A percentile compares a stretch with the other conserved stretches of the same genome.
These are phyloP conservation scores for Erigeron philadelphicus DNA, from an alignment of 140 eudicot species.

Conservation along the genomic window DNA sequence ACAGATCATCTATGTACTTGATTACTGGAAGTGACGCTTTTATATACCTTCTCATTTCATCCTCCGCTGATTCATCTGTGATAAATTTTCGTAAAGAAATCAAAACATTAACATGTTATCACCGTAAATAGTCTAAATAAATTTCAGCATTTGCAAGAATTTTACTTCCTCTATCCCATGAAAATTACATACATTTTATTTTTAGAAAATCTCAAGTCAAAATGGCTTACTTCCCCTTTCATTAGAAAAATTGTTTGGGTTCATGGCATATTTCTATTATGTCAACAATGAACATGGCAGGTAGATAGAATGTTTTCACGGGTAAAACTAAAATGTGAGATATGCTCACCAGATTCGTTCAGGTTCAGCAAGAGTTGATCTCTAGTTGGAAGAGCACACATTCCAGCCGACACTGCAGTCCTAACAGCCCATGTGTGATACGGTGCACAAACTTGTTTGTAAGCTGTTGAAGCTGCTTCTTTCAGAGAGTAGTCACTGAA, in stretches of 20 bases:
- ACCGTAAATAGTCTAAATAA: no score
- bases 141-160: no score
- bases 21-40: constrained; percentile 63
- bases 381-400: constrained; percentile 96
- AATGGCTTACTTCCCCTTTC: no score
- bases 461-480: constrained; percentile 94
- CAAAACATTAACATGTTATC: background rate
- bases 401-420: constrained; percentile 92
- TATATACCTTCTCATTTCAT: constrained; percentile 73
- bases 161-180: no score
- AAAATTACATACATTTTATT: no score
- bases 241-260: no score
- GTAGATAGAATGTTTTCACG: no score
- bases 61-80: constrained; percentile 80
- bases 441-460: constrained; percentile 78
- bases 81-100: constrained; percentile 1
- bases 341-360: constrained; percentile 62
- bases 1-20: constrained; percentile 68
- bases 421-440: constrained; percentile 97
- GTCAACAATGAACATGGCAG: no score
- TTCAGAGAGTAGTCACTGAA: constrained; percentile 52
- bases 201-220: no score
- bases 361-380: constrained; percentile 70
- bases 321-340: background rate
- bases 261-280: no score